A percentile compares a stretch with the other conserved stretches of the same genome.
These are phyloP conservation scores for Suillus fuscotomentosus DNA, from an alignment of 768 basidiomycete genomes.

Conservation along the genomic window DNA sequence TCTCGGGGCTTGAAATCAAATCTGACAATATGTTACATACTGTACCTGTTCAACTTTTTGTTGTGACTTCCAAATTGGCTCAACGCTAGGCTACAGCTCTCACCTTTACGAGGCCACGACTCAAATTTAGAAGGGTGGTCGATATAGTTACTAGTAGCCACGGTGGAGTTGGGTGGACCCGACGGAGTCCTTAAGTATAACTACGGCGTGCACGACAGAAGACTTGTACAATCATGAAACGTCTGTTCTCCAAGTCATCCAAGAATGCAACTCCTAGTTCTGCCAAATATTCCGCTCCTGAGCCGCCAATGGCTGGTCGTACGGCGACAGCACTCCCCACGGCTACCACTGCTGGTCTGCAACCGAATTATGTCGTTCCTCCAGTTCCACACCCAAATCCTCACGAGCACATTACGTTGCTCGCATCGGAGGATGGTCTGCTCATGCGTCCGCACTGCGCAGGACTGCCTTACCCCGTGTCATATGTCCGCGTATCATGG, in stretches of 20 bases:
- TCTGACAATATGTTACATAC: neutral
- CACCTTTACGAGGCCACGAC: neutral
- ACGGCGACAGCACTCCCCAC: slow-evolving; percentile 4
- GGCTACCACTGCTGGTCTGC: slow-evolving; percentile 33
- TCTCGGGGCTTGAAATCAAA: neutral
- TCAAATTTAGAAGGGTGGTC: neutral
- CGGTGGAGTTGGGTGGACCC: neutral
- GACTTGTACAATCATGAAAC: slow-evolving; percentile 28
- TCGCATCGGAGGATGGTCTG: slow-evolving; percentile 61
- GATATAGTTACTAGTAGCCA: neutral
- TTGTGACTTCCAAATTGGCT: neutral
- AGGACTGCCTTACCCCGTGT: slow-evolving; percentile 22
- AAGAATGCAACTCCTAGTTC: slow-evolving; percentile 7
- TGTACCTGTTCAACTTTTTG: neutral
- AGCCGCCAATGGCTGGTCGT: neutral
- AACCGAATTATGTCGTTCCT: slow-evolving; percentile 63
- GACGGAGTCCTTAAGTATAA: neutral
- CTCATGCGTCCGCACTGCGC: slow-evolving; percentile 56
- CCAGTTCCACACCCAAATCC: slow-evolving; percentile 76
- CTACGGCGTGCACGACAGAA: neutral
- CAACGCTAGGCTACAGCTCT: neutral
- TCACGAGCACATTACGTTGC: slow-evolving; percentile 63
- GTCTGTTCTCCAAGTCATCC: slow-evolving; percentile 24
- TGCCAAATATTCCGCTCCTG: neutral
- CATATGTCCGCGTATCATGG: slow-evolving; percentile 58